Conservation (phyloP, 2,329 filamentous ascomycete genomes). For the Botryotinia globosa region DNA sequence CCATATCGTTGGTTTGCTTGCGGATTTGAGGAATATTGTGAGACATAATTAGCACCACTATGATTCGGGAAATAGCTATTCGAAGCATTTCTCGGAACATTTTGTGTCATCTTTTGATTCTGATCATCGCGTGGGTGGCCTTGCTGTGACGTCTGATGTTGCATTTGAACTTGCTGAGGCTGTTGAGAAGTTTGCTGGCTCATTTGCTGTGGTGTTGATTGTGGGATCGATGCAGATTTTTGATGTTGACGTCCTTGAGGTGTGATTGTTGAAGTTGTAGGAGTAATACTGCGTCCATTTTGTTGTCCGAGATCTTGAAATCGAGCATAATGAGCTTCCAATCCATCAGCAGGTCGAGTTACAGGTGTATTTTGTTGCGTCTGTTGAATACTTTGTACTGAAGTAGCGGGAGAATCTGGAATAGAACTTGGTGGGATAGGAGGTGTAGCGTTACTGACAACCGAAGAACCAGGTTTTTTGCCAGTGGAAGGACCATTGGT, state of each 20-base stretch:
- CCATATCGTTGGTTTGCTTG: conserved; percentile 36
- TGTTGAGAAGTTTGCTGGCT: conserved; percentile 24
- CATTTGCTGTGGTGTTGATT: conserved; percentile 32
- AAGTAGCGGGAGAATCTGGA: conserved; percentile 33
- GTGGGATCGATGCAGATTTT: conserved; percentile 27
- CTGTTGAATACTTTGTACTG: conserved; percentile 25
- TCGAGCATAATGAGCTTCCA: conserved; percentile 38
- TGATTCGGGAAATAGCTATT: conserved; percentile 34
- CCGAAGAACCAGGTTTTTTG: conserved; percentile 31
- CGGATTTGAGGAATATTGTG: conserved; percentile 36
- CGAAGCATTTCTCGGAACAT: conserved; percentile 29
- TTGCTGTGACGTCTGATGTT: conserved; percentile 33
- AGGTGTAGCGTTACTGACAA: conserved; percentile 35
- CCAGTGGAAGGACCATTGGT: conserved; percentile 29
- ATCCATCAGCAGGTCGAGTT: conserved; percentile 36
- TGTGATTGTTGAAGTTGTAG: conserved; percentile 29
- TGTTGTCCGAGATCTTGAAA: conserved; percentile 34
- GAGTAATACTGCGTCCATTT: conserved; percentile 34
- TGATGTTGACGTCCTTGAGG: conserved; percentile 34
- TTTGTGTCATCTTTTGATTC: conserved; percentile 28
- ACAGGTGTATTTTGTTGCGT: conserved; percentile 25
- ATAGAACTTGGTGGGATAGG: conserved; percentile 33
- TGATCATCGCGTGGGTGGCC: conserved; percentile 32
- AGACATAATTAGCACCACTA: conserved; percentile 30
- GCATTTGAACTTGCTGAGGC: conserved; percentile 25